Evolutionary conservation across 495 filamentous ascomycete species (phyloP).

Genomic region (Podospora comata): DNA sequence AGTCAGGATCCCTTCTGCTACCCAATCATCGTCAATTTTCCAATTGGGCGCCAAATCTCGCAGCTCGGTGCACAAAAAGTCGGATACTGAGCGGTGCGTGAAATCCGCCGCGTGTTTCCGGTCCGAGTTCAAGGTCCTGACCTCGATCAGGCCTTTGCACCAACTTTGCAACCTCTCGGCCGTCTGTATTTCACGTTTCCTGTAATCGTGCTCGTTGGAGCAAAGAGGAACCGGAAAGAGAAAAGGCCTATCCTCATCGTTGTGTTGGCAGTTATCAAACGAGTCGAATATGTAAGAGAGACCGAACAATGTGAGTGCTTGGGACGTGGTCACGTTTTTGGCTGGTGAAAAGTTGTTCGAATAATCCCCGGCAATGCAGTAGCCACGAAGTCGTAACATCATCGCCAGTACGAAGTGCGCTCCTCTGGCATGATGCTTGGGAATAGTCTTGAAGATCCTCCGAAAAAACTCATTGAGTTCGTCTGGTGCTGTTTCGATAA

Average conservation of each 20-base stretch:
- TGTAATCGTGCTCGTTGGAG: not conserved
- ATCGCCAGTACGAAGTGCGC: not conserved
- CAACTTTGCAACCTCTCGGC: not conserved
- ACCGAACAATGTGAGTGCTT: not conserved
- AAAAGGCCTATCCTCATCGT: not conserved
- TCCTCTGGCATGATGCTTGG: not conserved
- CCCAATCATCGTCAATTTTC: not conserved
- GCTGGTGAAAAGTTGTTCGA: not conserved
- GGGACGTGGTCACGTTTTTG: not conserved
- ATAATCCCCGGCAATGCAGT: not conserved
- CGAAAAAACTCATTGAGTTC: not conserved
- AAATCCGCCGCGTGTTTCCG: not conserved
- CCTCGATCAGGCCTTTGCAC: not conserved
- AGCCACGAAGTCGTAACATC: not conserved
- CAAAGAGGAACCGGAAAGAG: not conserved
- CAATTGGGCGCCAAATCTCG: not conserved
- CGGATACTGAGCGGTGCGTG: not conserved
- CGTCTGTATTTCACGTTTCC: not conserved
- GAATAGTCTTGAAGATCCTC: not conserved
- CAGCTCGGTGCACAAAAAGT: not conserved
- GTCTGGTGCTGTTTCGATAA: not conserved
- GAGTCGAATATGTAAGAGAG: not conserved
- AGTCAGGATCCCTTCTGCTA: not conserved
- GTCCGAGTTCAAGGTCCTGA: no score
- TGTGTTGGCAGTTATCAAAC: not conserved